Evolutionary conservation across 352 stramenopile species (phyloP).

Genomic region (Phytophthora ohioensis): DNA sequence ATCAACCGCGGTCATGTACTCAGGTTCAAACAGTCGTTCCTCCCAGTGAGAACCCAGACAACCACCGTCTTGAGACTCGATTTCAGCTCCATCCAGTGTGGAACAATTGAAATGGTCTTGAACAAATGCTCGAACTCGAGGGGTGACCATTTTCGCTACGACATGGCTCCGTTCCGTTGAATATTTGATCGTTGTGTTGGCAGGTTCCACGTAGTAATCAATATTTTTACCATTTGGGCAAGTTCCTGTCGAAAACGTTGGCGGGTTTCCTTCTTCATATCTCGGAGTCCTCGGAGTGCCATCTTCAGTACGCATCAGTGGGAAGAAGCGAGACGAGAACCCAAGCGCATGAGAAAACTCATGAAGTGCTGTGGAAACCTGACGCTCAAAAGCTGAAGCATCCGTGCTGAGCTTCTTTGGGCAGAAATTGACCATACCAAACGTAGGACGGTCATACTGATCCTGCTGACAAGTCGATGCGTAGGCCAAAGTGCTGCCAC

Average conservation of each 20-base stretch:
- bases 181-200: slow-evolving; percentile 57
- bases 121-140: slow-evolving; percentile 55
- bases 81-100: slow-evolving; percentile 60
- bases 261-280: slow-evolving; percentile 51
- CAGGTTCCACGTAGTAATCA: slow-evolving; percentile 47
- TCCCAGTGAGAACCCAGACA: slow-evolving; percentile 85
- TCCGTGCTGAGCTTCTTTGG: slow-evolving; percentile 53
- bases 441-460: slow-evolving; percentile 81
- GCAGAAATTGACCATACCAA: slow-evolving; percentile 88
- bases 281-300: slow-evolving; percentile 66
- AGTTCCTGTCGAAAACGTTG: slow-evolving; percentile 24
- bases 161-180: slow-evolving; percentile 53
- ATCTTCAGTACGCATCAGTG: slow-evolving; percentile 69
- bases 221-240: slow-evolving; percentile 67
- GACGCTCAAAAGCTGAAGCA: slow-evolving; percentile 54
- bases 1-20: slow-evolving; percentile 77
- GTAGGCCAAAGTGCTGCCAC: slow-evolving; percentile 63
- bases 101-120: slow-evolving; percentile 71
- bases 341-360: slow-evolving; percentile 81
- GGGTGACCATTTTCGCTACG: slow-evolving; percentile 71
- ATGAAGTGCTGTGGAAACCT: slow-evolving; percentile 73
- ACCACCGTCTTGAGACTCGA: slow-evolving; percentile 80
- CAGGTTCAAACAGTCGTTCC: slow-evolving; percentile 76
- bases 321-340: slow-evolving; percentile 75
- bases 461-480: slow-evolving; percentile 82